These are phyloP conservation scores for Medicago arabica DNA, from an alignment of 306 rosid species.

Conservation along the genomic window DNA sequence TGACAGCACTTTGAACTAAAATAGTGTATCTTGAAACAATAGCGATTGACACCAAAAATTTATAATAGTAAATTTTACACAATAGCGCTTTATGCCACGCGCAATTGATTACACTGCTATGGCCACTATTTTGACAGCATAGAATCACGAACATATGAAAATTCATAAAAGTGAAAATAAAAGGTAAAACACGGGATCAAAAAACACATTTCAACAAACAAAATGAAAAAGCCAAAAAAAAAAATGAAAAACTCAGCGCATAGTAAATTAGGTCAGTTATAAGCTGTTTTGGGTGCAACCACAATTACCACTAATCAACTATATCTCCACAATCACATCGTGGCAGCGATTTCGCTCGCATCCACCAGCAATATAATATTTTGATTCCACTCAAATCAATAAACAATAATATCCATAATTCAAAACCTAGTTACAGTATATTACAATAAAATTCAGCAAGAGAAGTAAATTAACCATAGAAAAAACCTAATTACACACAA, in stretches of 20 bases:
- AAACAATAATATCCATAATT: not conserved
- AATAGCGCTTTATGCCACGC: too few species aligned
- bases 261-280: not conserved
- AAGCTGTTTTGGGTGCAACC: not conserved
- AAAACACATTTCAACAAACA: not conserved
- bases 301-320: not conserved
- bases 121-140: not conserved
- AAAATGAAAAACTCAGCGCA: not conserved
- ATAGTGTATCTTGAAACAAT: not conserved
- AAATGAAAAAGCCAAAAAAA: not conserved
- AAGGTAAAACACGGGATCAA: not conserved
- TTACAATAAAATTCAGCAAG: not conserved
- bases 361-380: not conserved
- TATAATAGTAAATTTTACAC: too few species aligned
- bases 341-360: not conserved
- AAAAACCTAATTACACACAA: not conserved
- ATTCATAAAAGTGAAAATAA: too few species aligned
- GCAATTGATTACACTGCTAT: not conserved
- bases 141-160: not conserved
- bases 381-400: not conserved
- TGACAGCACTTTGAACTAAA: not conserved
- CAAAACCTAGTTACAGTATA: not conserved
- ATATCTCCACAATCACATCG: not conserved
- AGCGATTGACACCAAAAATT: not conserved
- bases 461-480: not conserved